These are phyloP conservation scores for Strobilomyces confusus DNA, from an alignment of 768 basidiomycete genomes.

Conservation along the genomic window DNA sequence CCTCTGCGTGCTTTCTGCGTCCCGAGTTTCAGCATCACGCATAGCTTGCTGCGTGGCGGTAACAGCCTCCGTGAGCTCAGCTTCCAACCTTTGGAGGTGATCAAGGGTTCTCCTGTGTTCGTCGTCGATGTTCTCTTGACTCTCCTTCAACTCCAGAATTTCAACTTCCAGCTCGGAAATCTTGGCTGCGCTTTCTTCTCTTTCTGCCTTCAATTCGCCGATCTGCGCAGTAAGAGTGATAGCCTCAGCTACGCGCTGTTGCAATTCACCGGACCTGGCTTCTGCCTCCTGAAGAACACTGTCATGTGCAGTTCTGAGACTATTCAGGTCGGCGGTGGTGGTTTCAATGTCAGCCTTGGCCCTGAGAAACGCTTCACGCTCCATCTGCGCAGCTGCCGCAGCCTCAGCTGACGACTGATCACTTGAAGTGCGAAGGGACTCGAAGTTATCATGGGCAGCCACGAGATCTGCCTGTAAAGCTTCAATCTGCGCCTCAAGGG, in stretches of 20 bases:
- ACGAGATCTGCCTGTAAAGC: slow-evolving; percentile 48
- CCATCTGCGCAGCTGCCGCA: slow-evolving; percentile 49
- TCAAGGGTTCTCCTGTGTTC: slow-evolving; percentile 43
- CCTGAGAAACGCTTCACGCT: slow-evolving; percentile 61
- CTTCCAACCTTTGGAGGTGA: slow-evolving; percentile 50
- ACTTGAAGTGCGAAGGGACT: slow-evolving; percentile 44
- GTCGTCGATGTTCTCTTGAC: slow-evolving; percentile 61
- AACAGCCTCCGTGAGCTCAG: slow-evolving; percentile 46
- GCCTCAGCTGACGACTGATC: slow-evolving; percentile 41
- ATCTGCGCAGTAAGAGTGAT: slow-evolving; percentile 49
- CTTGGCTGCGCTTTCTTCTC: slow-evolving; percentile 66
- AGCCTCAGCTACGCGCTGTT: slow-evolving; percentile 41
- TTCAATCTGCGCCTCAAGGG: slow-evolving; percentile 48
- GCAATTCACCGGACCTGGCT: slow-evolving; percentile 43
- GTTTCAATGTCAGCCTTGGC: slow-evolving; percentile 60
- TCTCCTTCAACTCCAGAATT: slow-evolving; percentile 71
- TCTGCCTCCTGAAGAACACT: slow-evolving; percentile 46
- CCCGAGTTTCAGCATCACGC: slow-evolving; percentile 45
- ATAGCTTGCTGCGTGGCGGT: slow-evolving; percentile 46
- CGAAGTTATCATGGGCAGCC: slow-evolving; percentile 50
- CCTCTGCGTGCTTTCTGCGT: slow-evolving; percentile 39
- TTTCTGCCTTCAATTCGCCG: slow-evolving; percentile 52
- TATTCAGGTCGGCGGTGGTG: slow-evolving; percentile 48
- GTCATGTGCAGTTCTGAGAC: slow-evolving; percentile 48
- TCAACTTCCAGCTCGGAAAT: slow-evolving; percentile 82